Percentiles rank a stretch among this genome's conserved stretches.
Conservation (phyloP, 1,284 basidiomycete species). For the Sanghuangporus sanghuang region DNA sequence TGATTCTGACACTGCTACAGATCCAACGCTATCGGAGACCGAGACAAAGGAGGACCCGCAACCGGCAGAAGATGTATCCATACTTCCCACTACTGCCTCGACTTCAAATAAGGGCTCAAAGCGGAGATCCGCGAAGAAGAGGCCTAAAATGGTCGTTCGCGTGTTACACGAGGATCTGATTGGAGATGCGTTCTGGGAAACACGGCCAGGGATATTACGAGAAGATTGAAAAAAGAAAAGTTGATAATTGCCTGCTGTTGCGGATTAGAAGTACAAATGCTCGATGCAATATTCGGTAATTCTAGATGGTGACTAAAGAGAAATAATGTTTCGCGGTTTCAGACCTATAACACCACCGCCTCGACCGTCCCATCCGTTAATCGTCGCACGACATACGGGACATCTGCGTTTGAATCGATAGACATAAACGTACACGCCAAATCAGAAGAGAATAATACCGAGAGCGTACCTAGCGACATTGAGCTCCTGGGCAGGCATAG, state of each 20-base stretch:
- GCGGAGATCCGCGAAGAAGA: slow-evolving; percentile 3
- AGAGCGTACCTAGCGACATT: slow-evolving; percentile 40
- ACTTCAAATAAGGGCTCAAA: too few species aligned
- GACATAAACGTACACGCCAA: not conserved
- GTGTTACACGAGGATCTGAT: slow-evolving; percentile 17
- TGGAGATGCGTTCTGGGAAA: slow-evolving; percentile 14
- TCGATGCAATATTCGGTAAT: not conserved
- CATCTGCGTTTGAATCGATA: slow-evolving; percentile 32
- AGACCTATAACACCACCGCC: slow-evolving; percentile 61
- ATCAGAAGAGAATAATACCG: not conserved
- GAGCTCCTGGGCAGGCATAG: slow-evolving; percentile 30
- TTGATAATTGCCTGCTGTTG: not conserved
- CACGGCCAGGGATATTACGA: not conserved
- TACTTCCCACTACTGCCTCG: not conserved
- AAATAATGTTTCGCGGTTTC: slow-evolving; percentile 42
- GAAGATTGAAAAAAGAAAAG: slow-evolving; percentile 10
- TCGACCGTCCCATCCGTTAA: slow-evolving; percentile 60
- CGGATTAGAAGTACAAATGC: not conserved
- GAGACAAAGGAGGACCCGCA: not conserved
- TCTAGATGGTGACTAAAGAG: slow-evolving; percentile 27
- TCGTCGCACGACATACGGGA: slow-evolving; percentile 58
- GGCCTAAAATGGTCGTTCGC: slow-evolving; percentile 1
- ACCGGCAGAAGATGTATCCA: not conserved
- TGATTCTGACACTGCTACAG: not conserved
- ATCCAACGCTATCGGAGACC: not conserved